Percentiles rank a stretch among this genome's conserved stretches.
Evolutionary conservation across 345 rosid genomes (phyloP).

Genomic region (Populus euphratica): DNA sequence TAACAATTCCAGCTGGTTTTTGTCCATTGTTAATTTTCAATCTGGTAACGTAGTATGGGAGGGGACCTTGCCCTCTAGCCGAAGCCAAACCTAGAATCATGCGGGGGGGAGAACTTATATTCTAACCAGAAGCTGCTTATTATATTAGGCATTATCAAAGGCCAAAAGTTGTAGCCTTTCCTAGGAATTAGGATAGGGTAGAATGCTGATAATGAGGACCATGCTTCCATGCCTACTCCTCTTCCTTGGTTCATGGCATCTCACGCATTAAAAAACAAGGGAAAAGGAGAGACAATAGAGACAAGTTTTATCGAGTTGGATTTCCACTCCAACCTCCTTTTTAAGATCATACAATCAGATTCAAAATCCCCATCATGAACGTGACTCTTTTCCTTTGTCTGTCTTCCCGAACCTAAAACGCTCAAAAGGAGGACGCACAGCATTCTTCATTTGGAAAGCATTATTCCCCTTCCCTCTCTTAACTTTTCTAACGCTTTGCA

Average conservation of each 20-base stretch:
- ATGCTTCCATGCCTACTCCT: not conserved
- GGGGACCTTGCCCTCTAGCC: not conserved
- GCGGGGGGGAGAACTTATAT: not conserved
- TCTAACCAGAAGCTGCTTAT: not conserved
- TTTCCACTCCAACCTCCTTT: constrained; percentile 26
- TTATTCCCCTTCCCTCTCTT: not conserved
- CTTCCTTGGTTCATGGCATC: not conserved
- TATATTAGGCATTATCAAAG: constrained; percentile 4
- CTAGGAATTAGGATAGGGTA: constrained; percentile 12
- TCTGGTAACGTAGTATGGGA: not conserved
- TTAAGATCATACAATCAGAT: constrained; percentile 6
- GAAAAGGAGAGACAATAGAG: constrained; percentile 8
- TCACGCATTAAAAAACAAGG: not conserved
- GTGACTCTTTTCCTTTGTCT: not conserved
- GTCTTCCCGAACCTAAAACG: not conserved
- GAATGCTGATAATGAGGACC: constrained; percentile 14
- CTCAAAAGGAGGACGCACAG: not conserved
- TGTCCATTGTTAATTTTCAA: too few species aligned
- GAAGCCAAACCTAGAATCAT: not conserved
- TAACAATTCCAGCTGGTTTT: too few species aligned
- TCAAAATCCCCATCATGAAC: constrained; percentile 19
- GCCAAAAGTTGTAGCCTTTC: constrained; percentile 7
- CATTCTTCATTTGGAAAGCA: not conserved
- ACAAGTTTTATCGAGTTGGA: constrained; percentile 30
- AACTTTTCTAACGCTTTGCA: not conserved